phyloP scores from a whole-genome alignment of 371 early-diverging fungal genomes.

The Phascolomyces articulosus region DNA sequence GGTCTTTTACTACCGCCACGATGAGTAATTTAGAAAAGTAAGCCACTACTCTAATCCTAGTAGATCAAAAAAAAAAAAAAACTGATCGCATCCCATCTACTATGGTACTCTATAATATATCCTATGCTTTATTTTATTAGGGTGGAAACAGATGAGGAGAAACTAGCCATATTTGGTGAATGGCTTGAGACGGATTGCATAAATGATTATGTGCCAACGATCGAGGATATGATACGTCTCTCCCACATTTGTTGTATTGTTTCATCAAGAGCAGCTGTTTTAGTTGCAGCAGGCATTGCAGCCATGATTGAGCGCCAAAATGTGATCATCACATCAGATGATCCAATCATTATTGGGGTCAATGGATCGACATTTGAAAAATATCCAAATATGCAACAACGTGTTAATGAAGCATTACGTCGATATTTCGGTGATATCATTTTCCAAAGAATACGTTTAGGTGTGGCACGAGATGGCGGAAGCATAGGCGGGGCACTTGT shows the following conservation, averaged over 20 bases:
- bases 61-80: background rate
- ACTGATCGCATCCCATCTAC: no score
- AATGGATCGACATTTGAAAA: constrained; percentile 42
- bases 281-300: constrained; percentile 27
- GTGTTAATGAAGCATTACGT: constrained; percentile 18
- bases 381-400: constrained; percentile 41
- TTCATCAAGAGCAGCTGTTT: constrained; percentile 30
- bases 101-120: background rate
- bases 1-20: constrained; percentile 73
- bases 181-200: background rate
- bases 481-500: constrained; percentile 51
- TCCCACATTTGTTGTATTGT: constrained; percentile 32
- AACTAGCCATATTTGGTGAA: background rate
- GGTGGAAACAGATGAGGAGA: background rate
- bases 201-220: background rate
- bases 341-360: constrained; percentile 30
- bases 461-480: constrained; percentile 46
- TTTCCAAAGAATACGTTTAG: constrained; percentile 14
- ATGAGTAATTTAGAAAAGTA: constrained; percentile 58
- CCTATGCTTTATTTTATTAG: background rate
- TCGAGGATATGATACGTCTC: constrained; percentile 11
- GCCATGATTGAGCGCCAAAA: constrained; percentile 39
- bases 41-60: background rate
- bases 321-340: constrained; percentile 1
- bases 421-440: background rate